These are phyloP conservation scores for Leucocoprinus birnbaumii DNA, from an alignment of 768 basidiomycete species.

Conservation along the genomic window DNA sequence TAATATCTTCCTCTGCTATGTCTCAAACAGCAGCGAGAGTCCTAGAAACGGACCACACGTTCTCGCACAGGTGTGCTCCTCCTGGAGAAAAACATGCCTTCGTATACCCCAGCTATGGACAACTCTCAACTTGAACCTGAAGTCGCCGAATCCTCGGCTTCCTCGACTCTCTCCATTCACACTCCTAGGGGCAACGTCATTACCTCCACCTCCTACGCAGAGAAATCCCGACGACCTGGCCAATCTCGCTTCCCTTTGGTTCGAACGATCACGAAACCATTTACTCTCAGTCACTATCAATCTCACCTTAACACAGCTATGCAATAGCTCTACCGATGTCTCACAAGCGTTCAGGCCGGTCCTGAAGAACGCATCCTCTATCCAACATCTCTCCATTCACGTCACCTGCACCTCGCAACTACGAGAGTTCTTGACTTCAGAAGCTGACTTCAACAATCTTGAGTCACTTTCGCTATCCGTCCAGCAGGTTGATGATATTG, in stretches of 20 bases:
- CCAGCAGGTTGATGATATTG: neutral
- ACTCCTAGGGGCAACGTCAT: neutral
- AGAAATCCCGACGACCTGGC: neutral
- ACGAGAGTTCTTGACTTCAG: neutral
- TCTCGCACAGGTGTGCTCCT: conserved; percentile 9
- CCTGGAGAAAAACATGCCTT: conserved; percentile 5
- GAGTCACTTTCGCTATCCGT: conserved; percentile 8
- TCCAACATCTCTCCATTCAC: conserved; percentile 6
- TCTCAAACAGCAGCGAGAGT: neutral
- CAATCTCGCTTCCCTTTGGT: conserved; percentile 8
- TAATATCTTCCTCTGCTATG: conserved; percentile 4
- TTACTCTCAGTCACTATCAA: conserved; percentile 11
- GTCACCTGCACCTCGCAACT: conserved; percentile 2
- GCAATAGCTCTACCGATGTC: neutral
- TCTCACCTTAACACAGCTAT: neutral
- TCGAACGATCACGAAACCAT: conserved; percentile 5
- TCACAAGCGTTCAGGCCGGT: conserved; percentile 2
- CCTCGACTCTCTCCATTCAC: conserved; percentile 4
- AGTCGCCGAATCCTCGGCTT: neutral
- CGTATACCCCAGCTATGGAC: conserved; percentile 7
- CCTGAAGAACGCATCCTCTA: neutral
- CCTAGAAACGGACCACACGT: neutral
- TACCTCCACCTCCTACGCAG: neutral
- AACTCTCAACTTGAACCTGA: conserved; percentile 3
- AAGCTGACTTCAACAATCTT: conserved; percentile 1